Evolutionary conservation across 2,329 filamentous ascomycete species (phyloP).

Genomic region (Microthyrium microscopicum): DNA sequence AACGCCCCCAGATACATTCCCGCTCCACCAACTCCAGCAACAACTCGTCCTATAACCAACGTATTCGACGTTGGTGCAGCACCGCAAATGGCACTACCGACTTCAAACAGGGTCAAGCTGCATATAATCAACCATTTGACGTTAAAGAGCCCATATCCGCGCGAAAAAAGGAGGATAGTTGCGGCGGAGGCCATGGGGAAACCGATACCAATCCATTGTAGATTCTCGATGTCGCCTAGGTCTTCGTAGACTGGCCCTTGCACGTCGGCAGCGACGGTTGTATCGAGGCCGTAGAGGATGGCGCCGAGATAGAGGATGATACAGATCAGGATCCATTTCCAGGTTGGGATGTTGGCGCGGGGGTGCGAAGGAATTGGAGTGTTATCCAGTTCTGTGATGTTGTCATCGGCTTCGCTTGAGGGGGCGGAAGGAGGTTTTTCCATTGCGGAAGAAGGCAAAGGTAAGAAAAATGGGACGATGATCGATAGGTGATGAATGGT

Average conservation of each 20-base stretch:
- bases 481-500: no score
- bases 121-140: slow-evolving; percentile 15
- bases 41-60: slow-evolving; percentile 17
- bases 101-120: slow-evolving; percentile 13
- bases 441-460: no score
- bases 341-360: not conserved
- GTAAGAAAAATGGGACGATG: no score
- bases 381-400: no score
- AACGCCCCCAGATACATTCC: slow-evolving; percentile 17
- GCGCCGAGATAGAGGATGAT: not conserved
- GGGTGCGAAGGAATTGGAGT: no score
- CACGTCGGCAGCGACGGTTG: slow-evolving; percentile 16
- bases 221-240: slow-evolving; percentile 15
- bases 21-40: slow-evolving; percentile 16
- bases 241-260: slow-evolving; percentile 14
- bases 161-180: slow-evolving; percentile 10
- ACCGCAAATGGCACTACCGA: slow-evolving; percentile 17
- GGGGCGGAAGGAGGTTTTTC: no score
- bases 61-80: slow-evolving; percentile 14
- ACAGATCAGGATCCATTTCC: not conserved
- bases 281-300: slow-evolving; percentile 12
- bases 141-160: slow-evolving; percentile 14
- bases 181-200: slow-evolving; percentile 15
- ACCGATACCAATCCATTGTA: slow-evolving; percentile 17
- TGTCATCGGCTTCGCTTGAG: no score